phyloP scores from a whole-genome alignment of 805 yeast genomes.

The Lachancea meyersii region DNA sequence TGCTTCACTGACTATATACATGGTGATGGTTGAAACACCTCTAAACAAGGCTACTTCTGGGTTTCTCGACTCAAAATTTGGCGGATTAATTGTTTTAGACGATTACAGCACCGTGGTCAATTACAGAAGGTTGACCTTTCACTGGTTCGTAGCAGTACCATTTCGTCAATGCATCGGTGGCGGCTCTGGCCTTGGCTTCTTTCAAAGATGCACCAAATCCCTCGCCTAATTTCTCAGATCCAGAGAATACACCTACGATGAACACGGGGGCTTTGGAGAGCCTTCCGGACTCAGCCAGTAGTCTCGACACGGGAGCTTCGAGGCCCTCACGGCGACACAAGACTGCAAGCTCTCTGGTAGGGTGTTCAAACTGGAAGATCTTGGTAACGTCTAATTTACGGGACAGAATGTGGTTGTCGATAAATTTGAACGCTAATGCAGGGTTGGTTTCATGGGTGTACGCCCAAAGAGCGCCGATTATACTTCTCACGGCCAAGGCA shows the following conservation, averaged over 20 bases:
- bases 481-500: slow-evolving; percentile 72
- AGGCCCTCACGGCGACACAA: slow-evolving; percentile 72
- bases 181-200: slow-evolving; percentile 90
- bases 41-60: too few relatives aligned
- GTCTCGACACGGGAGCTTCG: slow-evolving; percentile 68
- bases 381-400: slow-evolving; percentile 68
- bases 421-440: slow-evolving; percentile 58
- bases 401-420: slow-evolving; percentile 69
- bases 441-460: slow-evolving; percentile 46
- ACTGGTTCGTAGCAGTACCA: slow-evolving; percentile 90
- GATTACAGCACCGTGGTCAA: slow-evolving; percentile 42
- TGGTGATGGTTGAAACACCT: not conserved
- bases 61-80: not conserved
- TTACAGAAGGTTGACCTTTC: slow-evolving; percentile 49
- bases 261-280: slow-evolving; percentile 74
- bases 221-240: slow-evolving; percentile 78
- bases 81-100: slow-evolving; percentile 23
- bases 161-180: slow-evolving; percentile 81
- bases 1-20: slow-evolving; percentile 2
- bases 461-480: slow-evolving; percentile 77
- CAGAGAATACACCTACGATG: slow-evolving; percentile 87
- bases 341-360: slow-evolving; percentile 75
- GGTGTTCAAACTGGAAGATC: slow-evolving; percentile 76
- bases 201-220: slow-evolving; percentile 86
- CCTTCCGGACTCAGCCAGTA: slow-evolving; percentile 92